phyloP scores from a whole-genome alignment of 2,329 filamentous ascomycete species.

The Mycosphaerella arachidis region DNA sequence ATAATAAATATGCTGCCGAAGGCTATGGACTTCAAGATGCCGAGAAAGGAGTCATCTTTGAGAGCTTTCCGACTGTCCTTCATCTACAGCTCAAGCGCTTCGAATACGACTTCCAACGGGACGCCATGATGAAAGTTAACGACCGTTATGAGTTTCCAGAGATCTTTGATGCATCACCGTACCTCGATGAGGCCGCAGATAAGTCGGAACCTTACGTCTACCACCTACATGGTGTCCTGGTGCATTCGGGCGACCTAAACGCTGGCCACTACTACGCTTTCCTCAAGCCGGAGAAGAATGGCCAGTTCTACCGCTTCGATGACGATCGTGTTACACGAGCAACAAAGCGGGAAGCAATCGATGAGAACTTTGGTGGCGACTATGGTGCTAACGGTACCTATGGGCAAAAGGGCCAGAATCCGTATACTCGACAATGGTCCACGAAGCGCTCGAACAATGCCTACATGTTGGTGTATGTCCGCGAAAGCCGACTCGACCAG shows the following conservation, averaged over 20 bases:
- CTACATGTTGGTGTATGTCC: slow-evolving; percentile 98
- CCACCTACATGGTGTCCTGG: slow-evolving; percentile 88
- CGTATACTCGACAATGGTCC: slow-evolving; percentile 60
- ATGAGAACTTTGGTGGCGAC: slow-evolving; percentile 95
- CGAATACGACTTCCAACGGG: slow-evolving; percentile 92
- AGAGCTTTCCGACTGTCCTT: slow-evolving; percentile 86
- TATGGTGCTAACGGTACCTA: slow-evolving; percentile 54
- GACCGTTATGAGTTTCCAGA: slow-evolving; percentile 88
- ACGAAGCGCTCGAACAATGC: slow-evolving; percentile 74
- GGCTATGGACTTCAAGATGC: slow-evolving; percentile 91
- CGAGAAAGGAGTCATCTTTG: slow-evolving; percentile 96
- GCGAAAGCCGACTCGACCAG: slow-evolving; percentile 77
- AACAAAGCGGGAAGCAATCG: slow-evolving; percentile 82
- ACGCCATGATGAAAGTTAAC: slow-evolving; percentile 99
- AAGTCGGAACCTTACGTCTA: slow-evolving; percentile 86
- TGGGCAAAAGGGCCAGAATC: slow-evolving; percentile 57
- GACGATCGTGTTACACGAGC: slow-evolving; percentile 96
- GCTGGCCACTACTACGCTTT: slow-evolving; percentile 98
- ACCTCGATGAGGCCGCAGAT: slow-evolving; percentile 80
- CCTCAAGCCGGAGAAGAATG: slow-evolving; percentile 86
- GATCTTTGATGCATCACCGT: slow-evolving; percentile 76
- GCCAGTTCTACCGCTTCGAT: slow-evolving; percentile 94
- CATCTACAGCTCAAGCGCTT: slow-evolving; percentile 96
- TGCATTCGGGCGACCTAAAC: slow-evolving; percentile 94
- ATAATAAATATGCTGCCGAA: slow-evolving; percentile 96